A percentile compares a stretch with the other conserved stretches of the same genome.
These are phyloP conservation scores for Heliamphora ciliata DNA, from an alignment of 179 eudicot species.

Conservation along the genomic window DNA sequence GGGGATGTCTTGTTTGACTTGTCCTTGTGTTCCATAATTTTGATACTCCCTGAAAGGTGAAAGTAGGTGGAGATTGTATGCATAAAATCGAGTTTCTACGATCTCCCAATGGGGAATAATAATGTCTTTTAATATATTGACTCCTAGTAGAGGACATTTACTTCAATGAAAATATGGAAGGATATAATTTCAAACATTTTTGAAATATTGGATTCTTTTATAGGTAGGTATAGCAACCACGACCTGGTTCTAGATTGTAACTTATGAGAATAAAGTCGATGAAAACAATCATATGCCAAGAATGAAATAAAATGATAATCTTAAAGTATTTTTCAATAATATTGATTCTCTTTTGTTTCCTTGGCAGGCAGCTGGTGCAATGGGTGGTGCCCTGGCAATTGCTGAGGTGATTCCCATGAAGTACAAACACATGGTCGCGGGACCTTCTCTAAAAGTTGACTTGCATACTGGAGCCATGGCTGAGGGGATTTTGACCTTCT, in stretches of 20 bases:
- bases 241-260: not conserved
- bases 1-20: not conserved
- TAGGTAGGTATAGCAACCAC: not conserved
- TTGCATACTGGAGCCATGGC: slow-evolving; percentile 80
- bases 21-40: not conserved
- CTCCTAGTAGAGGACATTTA: not conserved
- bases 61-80: not conserved
- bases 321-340: not conserved
- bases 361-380: slow-evolving; percentile 75
- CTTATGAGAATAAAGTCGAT: not conserved
- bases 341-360: not conserved
- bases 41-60: not conserved
- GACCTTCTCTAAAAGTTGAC: slow-evolving; percentile 76
- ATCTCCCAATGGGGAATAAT: not conserved
- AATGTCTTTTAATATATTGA: not conserved
- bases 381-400: slow-evolving; percentile 69
- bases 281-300: not conserved
- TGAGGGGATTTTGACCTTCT: slow-evolving; percentile 70
- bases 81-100: too few species aligned
- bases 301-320: not conserved
- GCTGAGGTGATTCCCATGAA: slow-evolving; percentile 61
- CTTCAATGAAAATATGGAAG: not conserved
- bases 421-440: slow-evolving; percentile 72
- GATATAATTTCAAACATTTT: not conserved
- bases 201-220: not conserved